Percentiles rank a stretch among this genome's conserved stretches.
phyloP scores from a whole-genome alignment of 352 stramenopile genomes.

The Thraustochytrium sp. region DNA sequence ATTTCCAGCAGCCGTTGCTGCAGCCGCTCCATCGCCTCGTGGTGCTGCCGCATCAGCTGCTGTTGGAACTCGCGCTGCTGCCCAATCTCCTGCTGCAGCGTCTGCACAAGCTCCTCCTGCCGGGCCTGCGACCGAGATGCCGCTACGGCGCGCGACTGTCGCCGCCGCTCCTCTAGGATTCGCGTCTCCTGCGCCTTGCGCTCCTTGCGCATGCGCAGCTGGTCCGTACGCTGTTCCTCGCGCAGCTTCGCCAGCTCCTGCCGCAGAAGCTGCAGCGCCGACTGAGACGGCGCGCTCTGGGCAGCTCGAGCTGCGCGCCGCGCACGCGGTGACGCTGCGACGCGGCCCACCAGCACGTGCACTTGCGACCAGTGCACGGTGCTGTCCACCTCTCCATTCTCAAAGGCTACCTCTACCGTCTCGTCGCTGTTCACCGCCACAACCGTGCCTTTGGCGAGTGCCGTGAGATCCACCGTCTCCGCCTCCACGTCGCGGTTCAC shows the following conservation, averaged over 20 bases:
- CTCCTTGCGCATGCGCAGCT: conserved; percentile 1
- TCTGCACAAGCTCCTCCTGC: neutral
- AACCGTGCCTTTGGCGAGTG: neutral
- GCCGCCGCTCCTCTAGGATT: neutral
- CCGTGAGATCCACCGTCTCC: neutral
- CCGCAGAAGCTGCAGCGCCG: neutral
- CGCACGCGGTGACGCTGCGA: no score
- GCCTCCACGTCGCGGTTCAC: neutral
- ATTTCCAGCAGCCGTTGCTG: neutral
- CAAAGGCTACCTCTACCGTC: neutral
- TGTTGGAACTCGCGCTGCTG: neutral
- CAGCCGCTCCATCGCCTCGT: conserved; percentile 8
- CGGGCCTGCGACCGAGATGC: neutral
- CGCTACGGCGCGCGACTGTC: neutral
- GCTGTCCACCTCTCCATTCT: neutral
- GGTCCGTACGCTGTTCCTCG: conserved; percentile 11
- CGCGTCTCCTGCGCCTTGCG: conserved; percentile 9
- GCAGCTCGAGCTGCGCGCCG: no score
- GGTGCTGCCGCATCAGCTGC: conserved; percentile 13
- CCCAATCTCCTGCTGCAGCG: conserved; percentile 4
- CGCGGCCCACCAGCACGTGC: neutral
- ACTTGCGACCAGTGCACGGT: neutral
- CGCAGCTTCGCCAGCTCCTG: neutral
- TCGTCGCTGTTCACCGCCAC: neutral
- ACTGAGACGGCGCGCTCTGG: no score